Evolutionary conservation across 164 flowering plant genomes (phyloP), one percentile per base, ranked within the genome.

Genomic region (Liriodendron chinense): DNA sequence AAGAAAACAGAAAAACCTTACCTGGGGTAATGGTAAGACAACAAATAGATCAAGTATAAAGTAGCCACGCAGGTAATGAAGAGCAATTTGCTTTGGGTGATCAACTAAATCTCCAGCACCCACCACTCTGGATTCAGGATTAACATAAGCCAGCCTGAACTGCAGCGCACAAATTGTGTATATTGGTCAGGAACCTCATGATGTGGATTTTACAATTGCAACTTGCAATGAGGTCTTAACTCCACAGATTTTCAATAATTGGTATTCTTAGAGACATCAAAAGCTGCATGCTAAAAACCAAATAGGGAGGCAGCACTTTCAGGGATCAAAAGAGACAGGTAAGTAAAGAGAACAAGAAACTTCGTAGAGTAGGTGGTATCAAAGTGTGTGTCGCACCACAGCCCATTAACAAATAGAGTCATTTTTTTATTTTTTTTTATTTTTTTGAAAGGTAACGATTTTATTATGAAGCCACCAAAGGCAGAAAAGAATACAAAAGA

Each of bases 91-190:
- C 76, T 82, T 90, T 62, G 98, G 98, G 50, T 92, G 86, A 77
- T 90, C 94, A 77, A 92, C 97, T 78, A 93, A 83, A 70, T 89
- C 97, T 53, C 98, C 98, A 77, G 98, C 88, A 79, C 98, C 98
- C 69, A 91, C 91, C 65, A 92, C 92, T 81, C 85, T 86, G 22
- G 98, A 87, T 80, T 93, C 98, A 7, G 98, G 98, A 82, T 93
- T 87, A 75, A 95, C 89, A 84, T 89, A 94, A 63, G 98, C 97
- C 76, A 94, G 74, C 81, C 94, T 87, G 77, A 94, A 94, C 98
- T 94, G 96, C 78, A 85, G 65, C 49, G n/a, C n/a, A 34, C n/a
- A 69, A 69, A 43, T 47, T 69, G 71, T 13, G 26, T 68, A 47
- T 47, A 4, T 47, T 47, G 56, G 56, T 21, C 23, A 47, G 18